Percentiles rank a stretch among this genome's conserved stretches.
These are phyloP conservation scores for Aspergillus ochraceoroseus DNA, from an alignment of 2,329 filamentous ascomycete genomes.

Conservation along the genomic window DNA sequence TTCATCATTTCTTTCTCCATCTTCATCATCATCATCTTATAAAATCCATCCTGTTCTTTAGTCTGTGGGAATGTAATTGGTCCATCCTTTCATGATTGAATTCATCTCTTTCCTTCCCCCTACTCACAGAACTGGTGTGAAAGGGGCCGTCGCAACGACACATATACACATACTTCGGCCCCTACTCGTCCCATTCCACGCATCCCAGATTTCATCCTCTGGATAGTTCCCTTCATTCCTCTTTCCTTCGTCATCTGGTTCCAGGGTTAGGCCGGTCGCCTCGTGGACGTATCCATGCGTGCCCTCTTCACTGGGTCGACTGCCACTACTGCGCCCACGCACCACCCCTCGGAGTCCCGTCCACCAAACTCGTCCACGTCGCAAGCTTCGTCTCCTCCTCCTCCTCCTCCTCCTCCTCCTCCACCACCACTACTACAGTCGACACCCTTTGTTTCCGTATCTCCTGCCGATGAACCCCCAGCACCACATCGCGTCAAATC, in stretches of 20 bases:
- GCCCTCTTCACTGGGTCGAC: conserved; percentile 33
- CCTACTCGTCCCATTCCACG: too few species aligned
- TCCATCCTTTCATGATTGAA: too few species aligned
- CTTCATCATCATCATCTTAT: background rate
- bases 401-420: conserved; percentile 28
- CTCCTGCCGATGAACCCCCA: conserved; percentile 26
- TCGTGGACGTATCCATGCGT: conserved; percentile 34
- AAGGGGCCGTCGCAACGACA: too few species aligned
- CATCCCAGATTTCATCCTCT: too few species aligned
- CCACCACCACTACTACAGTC: conserved; percentile 24
- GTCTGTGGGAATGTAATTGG: too few species aligned
- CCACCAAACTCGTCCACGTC: conserved; percentile 27
- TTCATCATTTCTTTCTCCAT: conserved; percentile 14
- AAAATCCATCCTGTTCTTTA: too few species aligned
- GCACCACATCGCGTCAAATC: conserved; percentile 32
- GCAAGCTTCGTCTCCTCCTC: conserved; percentile 26
- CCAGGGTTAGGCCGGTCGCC: conserved; percentile 22
- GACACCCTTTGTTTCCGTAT: conserved; percentile 28
- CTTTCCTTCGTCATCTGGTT: conserved; percentile 14
- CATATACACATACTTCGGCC: too few species aligned
- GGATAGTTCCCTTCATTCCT: conserved; percentile 2
- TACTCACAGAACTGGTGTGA: too few species aligned
- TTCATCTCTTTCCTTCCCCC: too few species aligned
- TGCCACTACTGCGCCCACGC: conserved; percentile 26
- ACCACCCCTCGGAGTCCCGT: conserved; percentile 25